Conservation (phyloP, 1,284 basidiomycete genomes). For the Ustilago trichophora region DNA sequence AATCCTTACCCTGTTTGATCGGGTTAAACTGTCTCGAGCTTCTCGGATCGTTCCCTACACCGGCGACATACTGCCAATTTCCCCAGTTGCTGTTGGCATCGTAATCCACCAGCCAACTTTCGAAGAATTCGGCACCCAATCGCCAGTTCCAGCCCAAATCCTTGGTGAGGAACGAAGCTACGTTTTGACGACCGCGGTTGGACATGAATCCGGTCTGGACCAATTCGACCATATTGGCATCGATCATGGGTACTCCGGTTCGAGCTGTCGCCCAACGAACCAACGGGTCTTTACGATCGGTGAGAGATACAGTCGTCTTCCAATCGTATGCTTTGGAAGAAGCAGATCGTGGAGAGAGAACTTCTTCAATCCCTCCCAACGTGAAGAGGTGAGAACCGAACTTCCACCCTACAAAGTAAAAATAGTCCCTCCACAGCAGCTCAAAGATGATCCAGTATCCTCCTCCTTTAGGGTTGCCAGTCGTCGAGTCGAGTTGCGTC, state of each 20-base stretch:
- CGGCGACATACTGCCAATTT: constrained; percentile 61
- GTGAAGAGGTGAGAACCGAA: constrained; percentile 56
- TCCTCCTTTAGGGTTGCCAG: constrained; percentile 24
- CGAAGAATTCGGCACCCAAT: constrained; percentile 57
- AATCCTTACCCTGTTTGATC: constrained; percentile 60
- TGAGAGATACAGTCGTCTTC: constrained; percentile 26
- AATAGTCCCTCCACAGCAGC: constrained; percentile 67
- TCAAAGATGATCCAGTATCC: constrained; percentile 63
- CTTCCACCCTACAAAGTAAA: constrained; percentile 64
- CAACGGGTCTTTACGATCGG: constrained; percentile 41
- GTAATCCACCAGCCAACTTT: constrained; percentile 53
- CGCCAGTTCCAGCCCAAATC: constrained; percentile 58
- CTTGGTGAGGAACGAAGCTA: constrained; percentile 55
- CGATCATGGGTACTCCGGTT: constrained; percentile 60
- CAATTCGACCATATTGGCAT: constrained; percentile 59
- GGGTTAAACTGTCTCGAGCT: constrained; percentile 58
- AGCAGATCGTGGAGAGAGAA: constrained; percentile 35
- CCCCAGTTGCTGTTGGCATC: constrained; percentile 54
- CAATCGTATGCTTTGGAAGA: constrained; percentile 48
- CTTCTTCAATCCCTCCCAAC: constrained; percentile 51
- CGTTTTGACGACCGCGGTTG: constrained; percentile 67
- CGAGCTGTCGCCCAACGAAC: constrained; percentile 44
- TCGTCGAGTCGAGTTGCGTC: constrained; percentile 47
- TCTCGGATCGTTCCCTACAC: constrained; percentile 60
- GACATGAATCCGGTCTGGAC: constrained; percentile 70